phyloP scores from a whole-genome alignment of 2,329 filamentous ascomycete species.

The Colletotrichum sidae region DNA sequence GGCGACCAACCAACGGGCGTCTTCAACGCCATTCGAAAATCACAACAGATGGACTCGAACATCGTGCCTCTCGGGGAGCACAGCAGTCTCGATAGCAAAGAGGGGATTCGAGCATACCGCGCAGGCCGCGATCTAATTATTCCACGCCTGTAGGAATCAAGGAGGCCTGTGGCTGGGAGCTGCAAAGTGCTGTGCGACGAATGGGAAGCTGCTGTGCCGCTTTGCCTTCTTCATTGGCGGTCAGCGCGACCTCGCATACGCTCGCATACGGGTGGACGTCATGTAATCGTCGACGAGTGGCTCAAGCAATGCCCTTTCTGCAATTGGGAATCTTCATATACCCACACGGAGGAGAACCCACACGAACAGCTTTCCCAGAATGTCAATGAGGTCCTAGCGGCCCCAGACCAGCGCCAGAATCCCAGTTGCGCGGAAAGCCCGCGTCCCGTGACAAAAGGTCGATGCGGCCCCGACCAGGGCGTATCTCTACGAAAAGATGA shows the following conservation, averaged over 20 bases:
- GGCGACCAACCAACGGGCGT: not conserved
- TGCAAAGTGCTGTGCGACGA: conserved; percentile 26
- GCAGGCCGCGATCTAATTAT: conserved; percentile 30
- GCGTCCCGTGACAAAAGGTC: conserved; percentile 29
- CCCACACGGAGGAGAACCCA: conserved; percentile 6
- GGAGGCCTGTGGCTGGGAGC: conserved; percentile 4
- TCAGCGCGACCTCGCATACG: conserved; percentile 25
- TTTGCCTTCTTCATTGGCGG: conserved; percentile 32
- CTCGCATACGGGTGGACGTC: conserved; percentile 21
- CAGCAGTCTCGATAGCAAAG: conserved; percentile 19
- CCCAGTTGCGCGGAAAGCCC: conserved; percentile 15
- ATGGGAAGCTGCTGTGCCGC: conserved; percentile 24
- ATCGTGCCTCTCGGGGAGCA: conserved; percentile 15
- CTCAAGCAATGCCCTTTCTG: not conserved
- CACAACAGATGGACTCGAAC: conserved; percentile 4
- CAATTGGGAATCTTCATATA: conserved; percentile 5
- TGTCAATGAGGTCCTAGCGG: not conserved
- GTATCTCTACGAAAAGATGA: conserved; percentile 16
- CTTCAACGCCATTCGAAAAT: conserved; percentile 15
- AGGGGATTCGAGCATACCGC: conserved; percentile 23
- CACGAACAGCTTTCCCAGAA: conserved; percentile 11
- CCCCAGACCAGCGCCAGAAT: conserved; percentile 1
- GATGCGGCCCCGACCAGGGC: conserved; percentile 27
- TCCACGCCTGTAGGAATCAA: not conserved
- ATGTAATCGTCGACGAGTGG: conserved; percentile 30